Evolutionary conservation across 1,284 basidiomycete species (phyloP).

Genomic region (Trametes hirsuta): DNA sequence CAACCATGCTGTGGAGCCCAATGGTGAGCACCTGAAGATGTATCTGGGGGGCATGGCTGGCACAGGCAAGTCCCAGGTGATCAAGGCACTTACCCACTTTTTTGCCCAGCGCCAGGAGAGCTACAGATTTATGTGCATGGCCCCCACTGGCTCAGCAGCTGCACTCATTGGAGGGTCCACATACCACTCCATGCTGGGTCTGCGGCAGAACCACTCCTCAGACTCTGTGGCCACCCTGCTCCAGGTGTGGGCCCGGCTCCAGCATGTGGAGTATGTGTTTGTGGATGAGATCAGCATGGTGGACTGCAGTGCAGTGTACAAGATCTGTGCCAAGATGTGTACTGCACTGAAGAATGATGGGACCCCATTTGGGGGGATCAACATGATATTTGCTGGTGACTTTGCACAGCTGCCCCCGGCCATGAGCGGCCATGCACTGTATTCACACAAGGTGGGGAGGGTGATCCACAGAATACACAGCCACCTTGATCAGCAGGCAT

Average conservation of each 20-base stretch:
- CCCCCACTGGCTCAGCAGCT: conserved; percentile 44
- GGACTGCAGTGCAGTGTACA: conserved; percentile 31
- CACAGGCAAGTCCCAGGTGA: conserved; percentile 41
- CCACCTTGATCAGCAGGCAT: too few relatives aligned
- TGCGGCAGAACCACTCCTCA: conserved; percentile 21
- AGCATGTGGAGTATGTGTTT: conserved; percentile 39
- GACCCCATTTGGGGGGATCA: conserved; percentile 29
- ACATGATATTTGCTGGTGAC: conserved; percentile 32
- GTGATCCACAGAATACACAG: neutral
- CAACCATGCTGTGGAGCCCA: conserved; percentile 19
- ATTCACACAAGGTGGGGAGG: conserved; percentile 20
- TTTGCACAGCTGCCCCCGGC: conserved; percentile 35
- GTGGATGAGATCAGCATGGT: conserved; percentile 44
- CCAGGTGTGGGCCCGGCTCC: conserved; percentile 22
- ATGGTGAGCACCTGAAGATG: conserved; percentile 30
- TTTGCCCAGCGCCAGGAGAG: conserved; percentile 31
- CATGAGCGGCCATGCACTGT: conserved; percentile 21
- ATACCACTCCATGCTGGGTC: conserved; percentile 45
- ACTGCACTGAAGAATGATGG: conserved; percentile 12
- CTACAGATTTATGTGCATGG: conserved; percentile 35
- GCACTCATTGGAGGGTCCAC: conserved; percentile 41
- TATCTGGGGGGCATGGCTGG: neutral
- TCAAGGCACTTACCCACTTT: conserved; percentile 39
- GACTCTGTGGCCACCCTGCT: neutral
- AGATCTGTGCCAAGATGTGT: conserved; percentile 24